phyloP scores from a whole-genome alignment of 2,329 filamentous ascomycete species.

The Microcyclospora tardicrescens region DNA sequence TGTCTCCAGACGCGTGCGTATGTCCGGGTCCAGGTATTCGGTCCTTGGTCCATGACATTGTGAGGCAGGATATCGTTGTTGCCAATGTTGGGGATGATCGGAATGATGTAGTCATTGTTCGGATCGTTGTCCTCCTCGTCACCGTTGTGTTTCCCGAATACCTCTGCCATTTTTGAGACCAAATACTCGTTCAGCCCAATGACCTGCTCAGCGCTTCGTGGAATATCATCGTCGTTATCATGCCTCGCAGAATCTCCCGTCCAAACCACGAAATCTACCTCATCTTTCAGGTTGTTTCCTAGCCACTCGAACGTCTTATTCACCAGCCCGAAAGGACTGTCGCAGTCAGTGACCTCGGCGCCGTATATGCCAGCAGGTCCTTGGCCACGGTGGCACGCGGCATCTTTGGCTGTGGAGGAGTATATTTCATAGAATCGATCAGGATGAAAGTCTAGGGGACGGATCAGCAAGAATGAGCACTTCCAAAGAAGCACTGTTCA shows the following conservation, averaged over 20 bases:
- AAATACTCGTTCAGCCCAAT: conserved; percentile 62
- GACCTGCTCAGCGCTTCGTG: conserved; percentile 65
- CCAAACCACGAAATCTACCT: conserved; percentile 28
- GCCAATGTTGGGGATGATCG: conserved; percentile 79
- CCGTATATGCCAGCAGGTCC: conserved; percentile 73
- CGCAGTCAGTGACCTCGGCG: conserved; percentile 77
- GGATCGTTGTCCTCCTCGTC: conserved; percentile 33
- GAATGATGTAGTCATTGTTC: conserved; percentile 53
- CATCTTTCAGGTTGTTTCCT: conserved; percentile 28
- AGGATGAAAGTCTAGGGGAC: conserved; percentile 66
- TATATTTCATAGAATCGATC: conserved; percentile 76
- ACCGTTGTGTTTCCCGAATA: conserved; percentile 50
- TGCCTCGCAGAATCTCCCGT: conserved; percentile 28
- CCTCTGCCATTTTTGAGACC: conserved; percentile 60
- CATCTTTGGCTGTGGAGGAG: conserved; percentile 53
- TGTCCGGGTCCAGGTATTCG: conserved; percentile 70
- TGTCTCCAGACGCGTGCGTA: conserved; percentile 69
- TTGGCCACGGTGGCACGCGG: conserved; percentile 65
- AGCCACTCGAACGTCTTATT: conserved; percentile 91
- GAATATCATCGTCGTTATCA: conserved; percentile 39
- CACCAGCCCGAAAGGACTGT: conserved; percentile 65
- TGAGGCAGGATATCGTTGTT: conserved; percentile 98
- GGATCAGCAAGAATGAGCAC: conserved; percentile 3
- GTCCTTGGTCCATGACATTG: conserved; percentile 77
- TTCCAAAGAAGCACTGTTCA: conserved; percentile 17